Evolutionary conservation across 2,329 filamentous ascomycete species (phyloP), one percentile per base, ranked within the genome.

Genomic region (Colletotrichum higginsianum): DNA sequence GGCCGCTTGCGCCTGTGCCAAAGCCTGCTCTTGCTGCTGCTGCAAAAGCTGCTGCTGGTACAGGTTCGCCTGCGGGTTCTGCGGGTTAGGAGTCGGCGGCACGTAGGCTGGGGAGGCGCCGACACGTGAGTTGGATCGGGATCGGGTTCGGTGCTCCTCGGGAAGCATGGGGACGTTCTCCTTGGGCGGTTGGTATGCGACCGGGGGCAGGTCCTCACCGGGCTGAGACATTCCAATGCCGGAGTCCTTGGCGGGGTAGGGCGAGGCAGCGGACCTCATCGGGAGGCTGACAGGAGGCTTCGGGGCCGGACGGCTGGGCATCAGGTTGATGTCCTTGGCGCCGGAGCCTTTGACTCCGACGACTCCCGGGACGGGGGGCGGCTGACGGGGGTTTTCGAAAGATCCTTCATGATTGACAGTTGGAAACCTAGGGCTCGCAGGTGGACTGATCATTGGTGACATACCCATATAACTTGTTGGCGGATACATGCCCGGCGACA

Each of bases 321-420:
- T 87, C 77, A 95, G 85, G 73, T 88, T 88, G 73, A 87, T 80
- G 74, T 90, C 89, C 79, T 89, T 88, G 30, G n/a, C 21, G 67
- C 82, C 79, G 52, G 85, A 83, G 42, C 84, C 80, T 55, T 82
- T 84, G 70, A 82, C 83, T 69, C 86, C 83, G 60, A 85, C 86
- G 56, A 82, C 81, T 78, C 88, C 80, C 69, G 96, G 95, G 72
- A 98, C 93, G 13, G 96, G 96, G 74, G 96, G 96, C 49, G 96
- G 94, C 21, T 96, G 94, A 79, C 96, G 90, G 60, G 96, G 96
- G 79, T 99, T 98, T 84, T 98, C 96, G 83, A 98, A 99, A 85
- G 94, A 98, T 80, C 94, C 93, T 87, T 95, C 92, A 84, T 94
- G 90, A 83, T 96, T 95, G 80, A 94, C 90, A 66, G 86, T 86